Evolutionary conservation across 768 basidiomycete genomes (phyloP), one percentile per base, ranked within the genome.

Genomic region (Boletus barrowsii): DNA sequence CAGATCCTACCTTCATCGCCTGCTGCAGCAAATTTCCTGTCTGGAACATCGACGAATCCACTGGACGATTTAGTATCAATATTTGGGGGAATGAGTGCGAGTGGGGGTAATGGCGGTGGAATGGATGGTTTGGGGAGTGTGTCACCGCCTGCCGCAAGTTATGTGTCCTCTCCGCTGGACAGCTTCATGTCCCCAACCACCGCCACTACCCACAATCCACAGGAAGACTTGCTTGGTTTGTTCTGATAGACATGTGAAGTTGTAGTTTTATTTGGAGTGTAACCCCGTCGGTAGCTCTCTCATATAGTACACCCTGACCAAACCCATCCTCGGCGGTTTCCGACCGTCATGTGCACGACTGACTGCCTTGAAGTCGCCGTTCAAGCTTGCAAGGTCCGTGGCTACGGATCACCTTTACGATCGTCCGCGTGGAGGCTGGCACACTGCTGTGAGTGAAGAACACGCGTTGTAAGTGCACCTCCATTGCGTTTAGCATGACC

Each of bases 41-140:
- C 86, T 3, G 89, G 88, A 5, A 87, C 88, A 24, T 93, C 92
- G 14, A 81, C 80, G 55, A 97, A 97, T 67, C 94, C 94, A 1
- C 76, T 96, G 42, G 93, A 96, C 69, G 93, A 97, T 68, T 79
- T 97, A 11, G 93, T 95, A 22, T 94, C 93, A 9, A 90, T 97
- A 61, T 97, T 97, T 67, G 92, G 91, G 15, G 76, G 71, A 64
- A 74, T 64, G 65, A 75, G 58, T 68, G 73, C 57, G 51, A 66
- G 66, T 30, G 53, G 55, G 51, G 60, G 55, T 30, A 43, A 30
- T 54, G 36, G 53, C 52, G 20, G 61, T 36, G 30, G 32, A 8
- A 59, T 59, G 3, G 42, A 63, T 43, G 65, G 64, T 7, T 65
- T 62, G 9, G 56, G 63, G 11, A 49, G 52, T 32, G 32, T 60